phyloP scores from a whole-genome alignment of 2,329 filamentous ascomycete genomes.

The Cladophialophora psammophila region DNA sequence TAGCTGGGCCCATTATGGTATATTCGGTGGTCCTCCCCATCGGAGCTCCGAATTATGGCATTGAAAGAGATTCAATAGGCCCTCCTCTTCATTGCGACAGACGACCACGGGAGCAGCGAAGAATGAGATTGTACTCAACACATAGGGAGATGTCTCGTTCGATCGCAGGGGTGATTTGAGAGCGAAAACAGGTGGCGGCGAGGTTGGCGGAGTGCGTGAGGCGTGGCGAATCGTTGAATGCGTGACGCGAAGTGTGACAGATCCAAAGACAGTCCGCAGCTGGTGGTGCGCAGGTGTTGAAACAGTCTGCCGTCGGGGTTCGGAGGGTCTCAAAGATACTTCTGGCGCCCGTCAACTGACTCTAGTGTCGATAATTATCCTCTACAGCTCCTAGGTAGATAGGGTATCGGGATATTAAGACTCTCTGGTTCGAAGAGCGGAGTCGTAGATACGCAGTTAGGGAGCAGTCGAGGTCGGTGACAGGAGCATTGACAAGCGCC shows the following conservation, averaged over 20 bases:
- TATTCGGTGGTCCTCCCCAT: slow-evolving; percentile 36
- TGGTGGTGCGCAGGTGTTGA: slow-evolving; percentile 16
- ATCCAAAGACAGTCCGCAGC: slow-evolving; percentile 16
- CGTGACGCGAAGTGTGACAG: slow-evolving; percentile 32
- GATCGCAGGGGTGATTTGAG: neutral
- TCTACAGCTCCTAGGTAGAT: neutral
- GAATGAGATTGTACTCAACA: neutral
- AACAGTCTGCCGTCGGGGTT: neutral
- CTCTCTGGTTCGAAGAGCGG: neutral
- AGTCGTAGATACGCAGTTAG: neutral
- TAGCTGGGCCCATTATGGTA: slow-evolving; percentile 35
- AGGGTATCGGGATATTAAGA: neutral
- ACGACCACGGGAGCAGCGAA: neutral
- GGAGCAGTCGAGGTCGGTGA: neutral
- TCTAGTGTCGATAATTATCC: neutral
- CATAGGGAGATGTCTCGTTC: neutral
- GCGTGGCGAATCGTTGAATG: slow-evolving; percentile 17
- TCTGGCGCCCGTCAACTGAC: neutral
- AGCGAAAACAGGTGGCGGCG: neutral
- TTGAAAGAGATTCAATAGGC: slow-evolving; percentile 10
- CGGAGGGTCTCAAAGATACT: neutral
- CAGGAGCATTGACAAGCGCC: slow-evolving; percentile 1
- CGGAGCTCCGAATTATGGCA: slow-evolving; percentile 9
- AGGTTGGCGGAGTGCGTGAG: slow-evolving; percentile 12
- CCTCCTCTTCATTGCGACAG: slow-evolving; percentile 33